A percentile compares a stretch with the other conserved stretches of the same genome.
Conservation (phyloP, 73 alveolate species). For the Tetrahymena borealis region DNA sequence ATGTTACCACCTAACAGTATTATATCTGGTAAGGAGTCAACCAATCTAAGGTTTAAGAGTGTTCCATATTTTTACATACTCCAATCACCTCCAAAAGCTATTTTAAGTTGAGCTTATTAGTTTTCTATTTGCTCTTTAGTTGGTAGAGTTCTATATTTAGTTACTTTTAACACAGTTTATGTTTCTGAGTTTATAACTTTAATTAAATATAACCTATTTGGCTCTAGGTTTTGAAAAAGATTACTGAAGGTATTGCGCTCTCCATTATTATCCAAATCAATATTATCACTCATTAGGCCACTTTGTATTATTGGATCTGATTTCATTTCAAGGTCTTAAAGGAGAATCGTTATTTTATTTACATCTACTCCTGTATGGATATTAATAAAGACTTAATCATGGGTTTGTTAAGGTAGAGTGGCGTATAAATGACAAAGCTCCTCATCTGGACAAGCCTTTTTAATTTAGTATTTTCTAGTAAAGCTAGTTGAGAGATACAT, state of each 20-base stretch:
- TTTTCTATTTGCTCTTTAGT: neutral
- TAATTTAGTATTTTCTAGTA: neutral
- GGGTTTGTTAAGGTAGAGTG: constrained; percentile 17
- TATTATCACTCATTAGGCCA: constrained; percentile 3
- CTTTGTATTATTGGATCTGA: neutral
- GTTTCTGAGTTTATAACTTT: neutral
- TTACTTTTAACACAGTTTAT: neutral
- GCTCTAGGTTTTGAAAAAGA: neutral
- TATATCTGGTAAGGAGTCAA: constrained; percentile 40
- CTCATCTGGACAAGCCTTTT: constrained; percentile 9
- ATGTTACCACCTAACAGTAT: constrained; percentile 59
- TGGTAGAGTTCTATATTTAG: constrained; percentile 2
- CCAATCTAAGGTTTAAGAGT: constrained; percentile 14
- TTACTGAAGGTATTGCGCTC: constrained; percentile 9
- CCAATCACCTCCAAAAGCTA: constrained; percentile 43
- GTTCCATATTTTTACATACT: constrained; percentile 28
- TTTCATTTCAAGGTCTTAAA: neutral
- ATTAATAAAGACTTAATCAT: constrained; percentile 21
- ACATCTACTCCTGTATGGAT: constrained; percentile 27
- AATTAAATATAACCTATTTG: neutral
- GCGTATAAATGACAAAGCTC: constrained; percentile 36
- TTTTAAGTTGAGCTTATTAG: neutral
- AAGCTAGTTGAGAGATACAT: neutral
- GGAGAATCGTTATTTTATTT: neutral
- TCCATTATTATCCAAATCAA: constrained; percentile 18